A percentile compares a stretch with the other conserved stretches of the same genome.
These are phyloP conservation scores for Anthostomella pinea DNA, from an alignment of 2,329 filamentous ascomycete genomes.

Conservation along the genomic window DNA sequence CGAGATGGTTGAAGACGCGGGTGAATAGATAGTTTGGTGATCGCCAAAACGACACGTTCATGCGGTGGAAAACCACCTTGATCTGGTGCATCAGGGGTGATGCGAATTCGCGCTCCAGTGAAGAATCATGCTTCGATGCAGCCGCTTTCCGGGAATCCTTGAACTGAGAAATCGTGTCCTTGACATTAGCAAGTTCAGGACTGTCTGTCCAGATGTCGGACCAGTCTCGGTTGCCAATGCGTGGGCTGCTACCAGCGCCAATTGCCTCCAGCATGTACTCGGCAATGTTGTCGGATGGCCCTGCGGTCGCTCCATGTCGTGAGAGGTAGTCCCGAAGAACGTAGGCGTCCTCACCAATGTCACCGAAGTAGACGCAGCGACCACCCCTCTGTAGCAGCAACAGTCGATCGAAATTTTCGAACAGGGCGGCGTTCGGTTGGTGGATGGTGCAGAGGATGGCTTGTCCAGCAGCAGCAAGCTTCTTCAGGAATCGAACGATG, in stretches of 20 bases:
- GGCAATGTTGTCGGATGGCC: constrained; percentile 55
- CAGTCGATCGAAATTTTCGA: constrained; percentile 84
- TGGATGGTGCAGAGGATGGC: constrained; percentile 90
- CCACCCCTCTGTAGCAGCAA: constrained; percentile 76
- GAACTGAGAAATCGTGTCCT: constrained; percentile 64
- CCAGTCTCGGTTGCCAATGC: constrained; percentile 75
- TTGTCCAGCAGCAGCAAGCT: constrained; percentile 75
- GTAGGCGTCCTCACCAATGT: constrained; percentile 73
- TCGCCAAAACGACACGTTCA: constrained; percentile 78
- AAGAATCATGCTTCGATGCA: constrained; percentile 42
- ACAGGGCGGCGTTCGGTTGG: constrained; percentile 81
- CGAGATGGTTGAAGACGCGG: constrained; percentile 78
- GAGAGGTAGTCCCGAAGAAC: constrained; percentile 64
- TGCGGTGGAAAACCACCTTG: constrained; percentile 68
- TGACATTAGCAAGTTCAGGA: constrained; percentile 64
- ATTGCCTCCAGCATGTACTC: constrained; percentile 88
- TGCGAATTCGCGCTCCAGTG: constrained; percentile 73
- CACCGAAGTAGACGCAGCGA: constrained; percentile 80
- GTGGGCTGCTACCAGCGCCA: constrained; percentile 69
- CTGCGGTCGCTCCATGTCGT: constrained; percentile 58
- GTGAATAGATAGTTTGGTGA: constrained; percentile 89
- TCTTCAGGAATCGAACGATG: constrained; percentile 74
- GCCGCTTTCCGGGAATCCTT: constrained; percentile 55
- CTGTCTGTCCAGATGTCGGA: constrained; percentile 75
- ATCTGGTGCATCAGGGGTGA: constrained; percentile 78